phyloP scores from a whole-genome alignment of 1,284 basidiomycete species.

The Microbotryomycetes sp. region DNA sequence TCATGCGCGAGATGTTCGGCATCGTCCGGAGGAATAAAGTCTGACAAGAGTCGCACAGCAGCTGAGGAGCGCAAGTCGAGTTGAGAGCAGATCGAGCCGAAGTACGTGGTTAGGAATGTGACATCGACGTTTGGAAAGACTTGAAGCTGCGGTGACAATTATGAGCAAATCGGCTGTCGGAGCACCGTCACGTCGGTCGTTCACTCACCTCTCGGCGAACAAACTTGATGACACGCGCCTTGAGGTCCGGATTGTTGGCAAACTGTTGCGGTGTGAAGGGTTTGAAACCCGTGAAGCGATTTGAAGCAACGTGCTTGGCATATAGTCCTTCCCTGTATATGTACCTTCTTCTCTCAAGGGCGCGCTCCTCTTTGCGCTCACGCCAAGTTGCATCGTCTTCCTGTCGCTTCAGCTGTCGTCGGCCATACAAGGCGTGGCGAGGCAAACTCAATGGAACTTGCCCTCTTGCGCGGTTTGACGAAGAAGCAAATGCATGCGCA shows the following conservation, averaged over 20 bases:
- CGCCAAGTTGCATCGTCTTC: conserved; percentile 17
- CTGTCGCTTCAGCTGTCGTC: background rate
- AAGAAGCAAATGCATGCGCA: background rate
- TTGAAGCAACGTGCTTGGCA: conserved; percentile 38
- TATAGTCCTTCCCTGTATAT: conserved; percentile 35
- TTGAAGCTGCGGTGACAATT: conserved; percentile 16
- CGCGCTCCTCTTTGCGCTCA: conserved; percentile 29
- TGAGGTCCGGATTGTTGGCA: conserved; percentile 18
- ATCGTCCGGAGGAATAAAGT: conserved; percentile 33
- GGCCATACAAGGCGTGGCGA: conserved; percentile 27
- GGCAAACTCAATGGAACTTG: conserved; percentile 1
- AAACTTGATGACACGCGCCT: conserved; percentile 34
- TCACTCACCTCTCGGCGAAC: conserved; percentile 34
- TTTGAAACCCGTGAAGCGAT: conserved; percentile 36
- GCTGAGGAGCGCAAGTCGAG: conserved; percentile 34
- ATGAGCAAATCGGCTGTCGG: too few relatives aligned
- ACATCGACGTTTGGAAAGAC: conserved; percentile 37
- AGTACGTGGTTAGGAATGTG: conserved; percentile 37
- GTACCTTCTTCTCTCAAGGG: conserved; percentile 32
- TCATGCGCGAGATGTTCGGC: conserved; percentile 38
- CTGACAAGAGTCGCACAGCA: conserved; percentile 35
- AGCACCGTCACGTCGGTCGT: too few relatives aligned
- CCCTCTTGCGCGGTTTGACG: background rate
- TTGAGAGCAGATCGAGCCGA: conserved; percentile 34
- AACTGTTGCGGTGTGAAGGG: conserved; percentile 31